Base-by-base conservation (phyloP, 2,329 filamentous ascomycete genomes). In the Paradendryphiella salina region DNA sequence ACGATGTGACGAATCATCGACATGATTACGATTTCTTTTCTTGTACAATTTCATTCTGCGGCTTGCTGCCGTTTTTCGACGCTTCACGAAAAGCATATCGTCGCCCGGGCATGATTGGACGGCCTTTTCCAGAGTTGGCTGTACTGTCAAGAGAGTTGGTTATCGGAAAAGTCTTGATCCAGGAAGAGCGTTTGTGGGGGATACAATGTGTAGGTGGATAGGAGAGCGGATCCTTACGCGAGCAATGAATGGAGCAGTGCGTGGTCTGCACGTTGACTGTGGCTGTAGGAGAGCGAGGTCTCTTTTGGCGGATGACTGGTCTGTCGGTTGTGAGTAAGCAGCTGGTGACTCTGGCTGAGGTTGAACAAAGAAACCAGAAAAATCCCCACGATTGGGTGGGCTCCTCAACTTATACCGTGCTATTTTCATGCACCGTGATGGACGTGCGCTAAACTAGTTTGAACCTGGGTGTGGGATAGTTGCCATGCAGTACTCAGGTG, bases 21-120 rank as follows among this genome's bases (percentile, higher is more conserved):
- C 64, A 68, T 52, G 61, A 66, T 67, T 63, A 72, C 64, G 68
- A 71, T 60, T 70, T 72, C 63, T 62, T 59, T 69, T 71, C 65
- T 54, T 71, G 69, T 72, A 72, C 56, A 72, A 71, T 64, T 71
- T 71, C 66, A 65, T 68, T 68, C 68, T 67, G 65, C 69, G 69
- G 69, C 67, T 64, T 57, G 65, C 65, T 63, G 68, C 69, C 68
- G 67, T 69, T 64, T 69, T 72, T 60, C 60, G 59, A 63, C 62
- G 61, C 63, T 68, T 66, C 61, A 63, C 64, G 65, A 69, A 72
- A 71, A 71, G 67, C 67, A 70, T 64, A 65, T 65, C 53, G 66
- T 69, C 66, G 61, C 64, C 64, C 60, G 62, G 66, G 66, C 69
- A 72, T 70, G 57, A 69, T 69, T 65, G 60, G 64, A 69, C 63